A percentile compares a stretch with the other conserved stretches of the same genome.
These are phyloP conservation scores for Aureobasidium leucospermi DNA, from an alignment of 2,329 filamentous ascomycete species.

Conservation along the genomic window DNA sequence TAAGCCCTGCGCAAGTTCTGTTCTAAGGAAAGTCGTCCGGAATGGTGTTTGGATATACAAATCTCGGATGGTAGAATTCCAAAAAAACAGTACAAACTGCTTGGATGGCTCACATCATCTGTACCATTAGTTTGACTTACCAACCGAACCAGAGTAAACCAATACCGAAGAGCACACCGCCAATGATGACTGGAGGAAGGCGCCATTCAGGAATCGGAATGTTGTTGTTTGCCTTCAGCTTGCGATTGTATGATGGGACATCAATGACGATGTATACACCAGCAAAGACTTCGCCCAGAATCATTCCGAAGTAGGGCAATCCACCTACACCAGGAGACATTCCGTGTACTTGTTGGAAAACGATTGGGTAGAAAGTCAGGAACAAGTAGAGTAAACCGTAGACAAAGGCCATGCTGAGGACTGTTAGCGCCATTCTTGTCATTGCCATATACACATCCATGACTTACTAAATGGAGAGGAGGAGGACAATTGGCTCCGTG, in stretches of 20 bases:
- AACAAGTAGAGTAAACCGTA: slow-evolving; percentile 69
- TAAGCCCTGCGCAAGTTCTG: no score
- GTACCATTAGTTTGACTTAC: slow-evolving; percentile 7
- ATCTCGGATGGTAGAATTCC: no score
- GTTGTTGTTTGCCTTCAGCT: slow-evolving; percentile 39
- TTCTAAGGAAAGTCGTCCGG: no score
- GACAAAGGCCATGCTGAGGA: slow-evolving; percentile 21
- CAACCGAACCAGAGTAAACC: slow-evolving; percentile 30
- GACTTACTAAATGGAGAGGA: slow-evolving; percentile 36
- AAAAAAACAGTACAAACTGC: no score
- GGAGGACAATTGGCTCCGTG: slow-evolving; percentile 43
- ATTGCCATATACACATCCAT: slow-evolving; percentile 20
- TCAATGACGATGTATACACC: slow-evolving; percentile 22
- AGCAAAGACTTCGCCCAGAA: slow-evolving; percentile 22
- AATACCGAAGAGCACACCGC: slow-evolving; percentile 33
- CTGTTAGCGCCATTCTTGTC: slow-evolving; percentile 21
- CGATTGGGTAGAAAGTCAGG: slow-evolving; percentile 74
- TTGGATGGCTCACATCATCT: no score
- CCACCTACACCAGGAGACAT: slow-evolving; percentile 64
- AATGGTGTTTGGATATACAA: no score
- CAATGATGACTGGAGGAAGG: slow-evolving; percentile 46
- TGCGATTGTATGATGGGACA: slow-evolving; percentile 25
- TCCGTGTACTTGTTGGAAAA: slow-evolving; percentile 65
- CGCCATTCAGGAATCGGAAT: slow-evolving; percentile 52
- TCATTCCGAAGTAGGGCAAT: slow-evolving; percentile 75